These are phyloP conservation scores for Poa annua DNA, from an alignment of 176 grass and related monocot genomes.

Conservation along the genomic window DNA sequence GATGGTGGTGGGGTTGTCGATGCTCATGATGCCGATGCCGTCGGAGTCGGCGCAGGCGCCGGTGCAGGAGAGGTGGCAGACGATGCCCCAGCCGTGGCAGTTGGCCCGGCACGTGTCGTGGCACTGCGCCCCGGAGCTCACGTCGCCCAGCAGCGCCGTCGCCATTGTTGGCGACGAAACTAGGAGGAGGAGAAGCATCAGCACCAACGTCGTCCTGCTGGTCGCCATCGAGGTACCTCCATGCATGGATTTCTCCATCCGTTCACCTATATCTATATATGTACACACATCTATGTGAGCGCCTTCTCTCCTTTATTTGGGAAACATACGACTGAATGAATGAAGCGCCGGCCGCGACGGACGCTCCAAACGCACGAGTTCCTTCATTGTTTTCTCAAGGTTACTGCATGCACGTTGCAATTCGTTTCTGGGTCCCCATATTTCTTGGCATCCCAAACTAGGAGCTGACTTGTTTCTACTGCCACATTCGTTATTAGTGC, in stretches of 20 bases:
- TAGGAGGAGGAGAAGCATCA: neutral
- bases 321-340: neutral
- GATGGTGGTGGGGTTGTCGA: neutral
- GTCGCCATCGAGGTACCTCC: neutral
- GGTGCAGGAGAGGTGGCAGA: slow-evolving; percentile 49
- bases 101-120: slow-evolving; percentile 24
- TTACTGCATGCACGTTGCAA: no score
- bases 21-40: slow-evolving; percentile 18
- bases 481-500: no score
- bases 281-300: neutral
- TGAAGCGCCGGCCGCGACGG: neutral
- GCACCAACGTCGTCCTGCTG: neutral
- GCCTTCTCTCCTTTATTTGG: neutral
- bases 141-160: neutral
- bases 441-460: no score
- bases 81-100: slow-evolving; percentile 6
- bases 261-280: neutral
- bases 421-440: no score
- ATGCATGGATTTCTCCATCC: neutral
- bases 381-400: no score
- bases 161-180: neutral
- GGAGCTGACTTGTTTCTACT: no score
- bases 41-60: slow-evolving; percentile 37
- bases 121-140: neutral
- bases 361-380: no score